A percentile compares a stretch with the other conserved stretches of the same genome.
Evolutionary conservation across 257 asterid genomes (phyloP).

Genomic region (Solanum peruvianum): DNA sequence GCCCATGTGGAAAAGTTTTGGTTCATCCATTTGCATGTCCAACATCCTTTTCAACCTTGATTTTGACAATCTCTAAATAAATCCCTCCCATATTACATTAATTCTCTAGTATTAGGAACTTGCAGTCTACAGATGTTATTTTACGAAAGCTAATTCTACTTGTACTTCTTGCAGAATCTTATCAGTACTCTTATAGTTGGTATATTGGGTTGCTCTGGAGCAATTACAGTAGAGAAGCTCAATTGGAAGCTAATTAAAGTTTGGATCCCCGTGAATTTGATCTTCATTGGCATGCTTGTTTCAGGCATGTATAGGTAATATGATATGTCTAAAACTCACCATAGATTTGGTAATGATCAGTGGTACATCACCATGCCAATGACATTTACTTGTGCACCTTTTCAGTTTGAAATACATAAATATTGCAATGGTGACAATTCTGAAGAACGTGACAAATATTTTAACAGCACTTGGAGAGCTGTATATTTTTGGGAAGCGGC

Average conservation of each 20-base stretch:
- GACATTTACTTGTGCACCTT: conserved; percentile 12
- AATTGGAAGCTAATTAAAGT: conserved; percentile 31
- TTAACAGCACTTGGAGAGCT: conserved; percentile 38
- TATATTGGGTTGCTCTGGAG: conserved; percentile 31
- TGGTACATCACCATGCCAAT: not conserved
- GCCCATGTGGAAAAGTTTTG: not conserved
- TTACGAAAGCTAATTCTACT: not conserved
- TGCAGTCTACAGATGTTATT: not conserved
- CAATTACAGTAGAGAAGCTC: conserved; percentile 29
- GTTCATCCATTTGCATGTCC: not conserved
- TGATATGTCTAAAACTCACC: not conserved
- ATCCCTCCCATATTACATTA: not conserved
- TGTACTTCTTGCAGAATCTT: conserved; percentile 23
- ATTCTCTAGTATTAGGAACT: not conserved
- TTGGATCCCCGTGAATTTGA: conserved; percentile 39
- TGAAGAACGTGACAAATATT: conserved; percentile 46
- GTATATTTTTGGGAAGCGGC: conserved; percentile 38
- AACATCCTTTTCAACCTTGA: not conserved
- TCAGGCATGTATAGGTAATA: conserved; percentile 41
- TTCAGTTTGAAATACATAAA: conserved; percentile 43
- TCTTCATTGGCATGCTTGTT: conserved; percentile 43
- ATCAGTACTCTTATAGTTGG: conserved; percentile 26
- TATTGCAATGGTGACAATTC: conserved; percentile 48
- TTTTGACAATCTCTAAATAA: not conserved
- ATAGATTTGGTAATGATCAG: not conserved